A percentile compares a stretch with the other conserved stretches of the same genome.
Conservation (phyloP, 2,329 filamentous ascomycete species). For the Aspergillus tamarii region DNA sequence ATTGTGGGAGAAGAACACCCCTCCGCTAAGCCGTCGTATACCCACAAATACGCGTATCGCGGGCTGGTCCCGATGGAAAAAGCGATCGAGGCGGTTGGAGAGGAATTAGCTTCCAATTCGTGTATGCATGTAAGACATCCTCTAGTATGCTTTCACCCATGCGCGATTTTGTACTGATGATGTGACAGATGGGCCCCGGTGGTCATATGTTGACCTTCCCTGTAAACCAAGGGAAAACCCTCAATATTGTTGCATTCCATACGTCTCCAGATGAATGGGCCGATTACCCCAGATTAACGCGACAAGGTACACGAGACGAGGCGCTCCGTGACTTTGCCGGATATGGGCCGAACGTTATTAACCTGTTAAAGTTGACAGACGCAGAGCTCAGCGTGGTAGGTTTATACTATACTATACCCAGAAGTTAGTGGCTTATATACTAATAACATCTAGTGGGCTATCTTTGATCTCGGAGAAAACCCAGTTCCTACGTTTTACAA, state of each 20-base stretch:
- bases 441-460: constrained; percentile 37
- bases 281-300: constrained; percentile 25
- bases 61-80: constrained; percentile 55
- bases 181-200: constrained; percentile 40
- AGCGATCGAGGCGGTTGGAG: constrained; percentile 50
- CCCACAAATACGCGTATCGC: constrained; percentile 57
- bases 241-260: constrained; percentile 52
- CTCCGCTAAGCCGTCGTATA: constrained; percentile 51
- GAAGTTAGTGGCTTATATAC: background rate
- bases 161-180: background rate
- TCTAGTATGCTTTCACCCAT: background rate
- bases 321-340: constrained; percentile 26
- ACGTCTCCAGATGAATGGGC: constrained; percentile 31
- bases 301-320: constrained; percentile 26
- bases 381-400: constrained; percentile 31
- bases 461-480: constrained; percentile 44
- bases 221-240: constrained; percentile 50
- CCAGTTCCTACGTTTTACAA: constrained; percentile 43
- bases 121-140: constrained; percentile 35
- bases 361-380: constrained; percentile 32
- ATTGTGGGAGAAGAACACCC: constrained; percentile 48
- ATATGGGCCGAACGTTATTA: constrained; percentile 25
- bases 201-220: constrained; percentile 55
- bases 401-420: background rate
- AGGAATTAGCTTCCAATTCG: constrained; percentile 43